Evolutionary conservation across 2,329 filamentous ascomycete genomes (phyloP).

Genomic region (Leptosphaerulina australis): DNA sequence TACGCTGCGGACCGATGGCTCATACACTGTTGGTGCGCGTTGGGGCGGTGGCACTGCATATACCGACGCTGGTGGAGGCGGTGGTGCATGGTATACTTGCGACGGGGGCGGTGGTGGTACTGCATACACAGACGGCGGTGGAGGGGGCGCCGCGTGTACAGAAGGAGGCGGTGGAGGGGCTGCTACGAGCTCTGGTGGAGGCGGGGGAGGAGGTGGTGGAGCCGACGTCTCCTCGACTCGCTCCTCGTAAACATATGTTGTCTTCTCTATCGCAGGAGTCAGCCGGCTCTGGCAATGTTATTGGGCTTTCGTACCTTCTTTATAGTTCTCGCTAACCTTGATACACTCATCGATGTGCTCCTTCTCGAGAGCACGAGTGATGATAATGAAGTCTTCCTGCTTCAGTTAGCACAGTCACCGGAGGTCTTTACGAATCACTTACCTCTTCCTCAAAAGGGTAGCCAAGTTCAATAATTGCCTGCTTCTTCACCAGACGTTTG

Average conservation of each 20-base stretch:
- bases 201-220: constrained; percentile 34
- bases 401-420: constrained; percentile 35
- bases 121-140: constrained; percentile 21
- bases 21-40: constrained; percentile 35
- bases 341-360: constrained; percentile 92
- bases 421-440: constrained; percentile 33
- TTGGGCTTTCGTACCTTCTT: constrained; percentile 49
- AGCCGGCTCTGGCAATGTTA: neutral
- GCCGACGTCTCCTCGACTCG: constrained; percentile 24
- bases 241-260: constrained; percentile 46
- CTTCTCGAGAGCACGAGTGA: constrained; percentile 84
- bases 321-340: constrained; percentile 77
- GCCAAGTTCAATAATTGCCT: constrained; percentile 80
- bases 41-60: constrained; percentile 28
- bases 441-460: constrained; percentile 91
- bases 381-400: constrained; percentile 78
- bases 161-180: constrained; percentile 24
- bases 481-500: constrained; percentile 75
- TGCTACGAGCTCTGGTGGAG: constrained; percentile 26
- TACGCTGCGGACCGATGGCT: constrained; percentile 40
- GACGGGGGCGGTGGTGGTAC: constrained; percentile 16
- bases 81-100: constrained; percentile 16
- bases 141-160: constrained; percentile 21
- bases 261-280: constrained; percentile 37
- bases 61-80: constrained; percentile 30